Percentiles rank a stretch among this genome's conserved stretches.
Evolutionary conservation across 495 filamentous ascomycete species (phyloP).

Genomic region (Penicillium angulare): DNA sequence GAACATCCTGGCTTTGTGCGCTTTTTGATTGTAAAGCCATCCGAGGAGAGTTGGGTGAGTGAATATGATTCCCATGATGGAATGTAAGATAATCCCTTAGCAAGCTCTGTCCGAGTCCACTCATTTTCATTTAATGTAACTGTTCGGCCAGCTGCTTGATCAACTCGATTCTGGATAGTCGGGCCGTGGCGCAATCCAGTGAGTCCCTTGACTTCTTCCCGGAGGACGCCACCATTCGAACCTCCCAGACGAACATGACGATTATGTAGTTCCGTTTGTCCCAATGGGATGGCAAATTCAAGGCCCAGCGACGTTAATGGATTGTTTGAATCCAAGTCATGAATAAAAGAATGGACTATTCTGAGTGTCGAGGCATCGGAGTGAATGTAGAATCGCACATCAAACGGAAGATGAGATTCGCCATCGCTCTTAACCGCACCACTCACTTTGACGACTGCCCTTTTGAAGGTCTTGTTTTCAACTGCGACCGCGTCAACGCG

Average conservation of each 20-base stretch:
- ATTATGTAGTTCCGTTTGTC: slow-evolving; percentile 32
- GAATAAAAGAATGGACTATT: slow-evolving; percentile 34
- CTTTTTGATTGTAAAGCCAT: slow-evolving; percentile 52
- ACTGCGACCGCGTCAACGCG: slow-evolving; percentile 4
- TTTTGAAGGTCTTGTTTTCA: slow-evolving; percentile 11
- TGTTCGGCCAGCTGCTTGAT: slow-evolving; percentile 8
- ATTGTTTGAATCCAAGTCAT: slow-evolving; percentile 29
- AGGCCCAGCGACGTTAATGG: slow-evolving; percentile 37
- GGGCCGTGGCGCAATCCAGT: slow-evolving; percentile 42
- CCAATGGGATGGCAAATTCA: slow-evolving; percentile 35
- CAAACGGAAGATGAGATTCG: slow-evolving; percentile 31
- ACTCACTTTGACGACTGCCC: slow-evolving; percentile 12
- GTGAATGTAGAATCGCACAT: slow-evolving; percentile 42
- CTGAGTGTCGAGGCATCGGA: slow-evolving; percentile 32
- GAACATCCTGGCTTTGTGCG: slow-evolving; percentile 44
- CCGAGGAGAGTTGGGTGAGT: slow-evolving; percentile 44
- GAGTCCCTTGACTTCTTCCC: slow-evolving; percentile 41
- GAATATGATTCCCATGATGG: slow-evolving; percentile 49
- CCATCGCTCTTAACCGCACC: slow-evolving; percentile 2
- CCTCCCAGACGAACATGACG: slow-evolving; percentile 41
- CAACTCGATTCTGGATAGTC: slow-evolving; percentile 7
- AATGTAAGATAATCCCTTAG: slow-evolving; percentile 24
- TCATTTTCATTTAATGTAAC: slow-evolving; percentile 4
- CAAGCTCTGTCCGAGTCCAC: slow-evolving; percentile 12
- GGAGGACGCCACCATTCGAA: slow-evolving; percentile 32